Conservation (phyloP, 257 asterid genomes). For the Primulina tabacum region DNA sequence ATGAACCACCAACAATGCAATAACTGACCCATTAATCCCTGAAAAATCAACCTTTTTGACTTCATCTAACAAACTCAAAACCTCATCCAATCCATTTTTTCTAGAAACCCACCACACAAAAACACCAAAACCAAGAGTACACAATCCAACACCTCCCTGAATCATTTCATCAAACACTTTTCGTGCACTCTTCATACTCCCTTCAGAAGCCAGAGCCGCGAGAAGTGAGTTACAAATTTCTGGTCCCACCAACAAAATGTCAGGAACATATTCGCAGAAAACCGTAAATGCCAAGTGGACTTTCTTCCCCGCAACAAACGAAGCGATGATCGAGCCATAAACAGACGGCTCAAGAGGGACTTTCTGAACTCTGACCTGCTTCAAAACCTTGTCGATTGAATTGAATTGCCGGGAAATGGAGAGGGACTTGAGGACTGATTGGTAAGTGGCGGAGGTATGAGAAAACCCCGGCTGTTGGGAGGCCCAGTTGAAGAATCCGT, state of each 20-base stretch:
- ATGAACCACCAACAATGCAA: constrained; percentile 65
- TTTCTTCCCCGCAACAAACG: constrained; percentile 55
- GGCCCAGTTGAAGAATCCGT: constrained; percentile 96
- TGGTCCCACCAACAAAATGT: constrained; percentile 42
- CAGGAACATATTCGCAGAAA: constrained; percentile 36
- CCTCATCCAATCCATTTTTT: constrained; percentile 40
- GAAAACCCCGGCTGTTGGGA: constrained; percentile 86
- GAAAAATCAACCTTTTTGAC: constrained; percentile 45
- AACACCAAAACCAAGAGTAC: constrained; percentile 77
- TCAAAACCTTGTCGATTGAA: constrained; percentile 52
- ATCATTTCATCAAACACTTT: constrained; percentile 74
- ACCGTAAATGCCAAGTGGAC: constrained; percentile 52
- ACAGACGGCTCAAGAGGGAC: constrained; percentile 45
- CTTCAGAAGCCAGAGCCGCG: constrained; percentile 63
- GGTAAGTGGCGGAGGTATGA: constrained; percentile 63
- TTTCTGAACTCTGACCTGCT: constrained; percentile 49
- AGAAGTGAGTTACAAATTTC: constrained; percentile 74
- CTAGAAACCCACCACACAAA: constrained; percentile 65
- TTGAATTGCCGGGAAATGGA: constrained; percentile 63
- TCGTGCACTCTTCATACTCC: constrained; percentile 41
- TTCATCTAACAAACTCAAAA: constrained; percentile 49
- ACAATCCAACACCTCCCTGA: constrained; percentile 42
- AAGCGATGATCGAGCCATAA: constrained; percentile 42
- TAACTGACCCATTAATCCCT: constrained; percentile 56
- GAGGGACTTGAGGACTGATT: constrained; percentile 69